A percentile compares a stretch with the other conserved stretches of the same genome.
phyloP scores from a whole-genome alignment of 1,139 yeast genomes.

The Suhomyces guaymorum region DNA sequence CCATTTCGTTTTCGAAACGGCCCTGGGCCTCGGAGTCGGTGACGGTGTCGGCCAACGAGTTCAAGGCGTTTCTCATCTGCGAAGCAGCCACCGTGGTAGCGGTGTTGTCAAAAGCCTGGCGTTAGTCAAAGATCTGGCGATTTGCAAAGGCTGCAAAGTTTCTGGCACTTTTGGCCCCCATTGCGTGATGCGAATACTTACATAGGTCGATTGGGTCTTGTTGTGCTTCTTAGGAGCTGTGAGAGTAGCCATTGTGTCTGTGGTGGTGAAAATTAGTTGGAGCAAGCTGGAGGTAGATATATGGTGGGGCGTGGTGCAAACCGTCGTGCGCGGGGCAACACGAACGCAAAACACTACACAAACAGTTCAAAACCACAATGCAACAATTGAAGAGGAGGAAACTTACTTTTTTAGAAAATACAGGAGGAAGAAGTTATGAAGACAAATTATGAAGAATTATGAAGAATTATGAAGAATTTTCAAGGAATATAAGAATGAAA shows the following conservation, averaged over 20 bases:
- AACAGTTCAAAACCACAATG: neutral
- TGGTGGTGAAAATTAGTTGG: constrained; percentile 2
- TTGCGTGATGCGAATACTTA: constrained; percentile 42
- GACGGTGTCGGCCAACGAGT: constrained; percentile 82
- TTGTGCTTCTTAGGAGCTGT: constrained; percentile 57
- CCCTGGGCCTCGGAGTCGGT: constrained; percentile 54
- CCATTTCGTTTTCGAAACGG: constrained; percentile 89
- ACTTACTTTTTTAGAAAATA: no score
- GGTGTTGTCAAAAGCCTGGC: constrained; percentile 87
- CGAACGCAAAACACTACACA: neutral
- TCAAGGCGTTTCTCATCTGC: constrained; percentile 95
- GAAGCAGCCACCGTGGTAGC: constrained; percentile 96
- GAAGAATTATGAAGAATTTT: no score
- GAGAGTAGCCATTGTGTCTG: constrained; percentile 8
- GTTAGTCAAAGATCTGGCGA: constrained; percentile 9
- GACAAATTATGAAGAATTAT: neutral
- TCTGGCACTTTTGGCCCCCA: neutral
- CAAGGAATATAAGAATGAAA: no score
- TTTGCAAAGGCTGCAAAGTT: neutral
- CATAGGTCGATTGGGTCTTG: constrained; percentile 71
- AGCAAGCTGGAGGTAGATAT: constrained; percentile 9
- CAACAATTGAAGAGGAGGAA: neutral
- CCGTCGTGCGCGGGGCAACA: constrained; percentile 9
- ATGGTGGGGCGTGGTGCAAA: constrained; percentile 12
- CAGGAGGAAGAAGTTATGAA: no score